Evolutionary conservation across 768 basidiomycete genomes (phyloP), one percentile per base, ranked within the genome.

Genomic region (Tubosaeta sp.): DNA sequence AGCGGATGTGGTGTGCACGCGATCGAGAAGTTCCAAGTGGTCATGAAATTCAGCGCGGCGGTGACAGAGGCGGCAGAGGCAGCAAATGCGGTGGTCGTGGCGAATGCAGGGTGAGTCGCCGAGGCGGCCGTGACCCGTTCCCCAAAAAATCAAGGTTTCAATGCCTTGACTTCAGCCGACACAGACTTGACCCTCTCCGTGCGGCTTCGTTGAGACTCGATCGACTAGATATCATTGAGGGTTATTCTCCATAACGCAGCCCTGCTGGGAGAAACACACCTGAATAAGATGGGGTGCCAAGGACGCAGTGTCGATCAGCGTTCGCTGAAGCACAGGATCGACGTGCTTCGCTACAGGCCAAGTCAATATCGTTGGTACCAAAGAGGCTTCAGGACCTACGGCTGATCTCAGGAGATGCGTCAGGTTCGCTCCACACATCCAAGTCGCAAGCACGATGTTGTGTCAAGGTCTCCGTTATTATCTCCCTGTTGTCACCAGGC

Each of bases 141-240:
- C 30, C n/a, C n/a, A n/a, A 71, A 9, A 43, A 34, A 32, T 76
- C 64, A 82, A 31, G 70, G 63, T 55, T 76, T 80, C 53, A 82
- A 53, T 7, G 72, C 66, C 53, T 79, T 83, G 27, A 82, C 69
- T 52, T 86, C 80, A 31, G 63, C 65, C 5, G 73, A 70, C 6
- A 77, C 77, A 9, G 59, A 60, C 57, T 73, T 75, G 3, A 80
- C 68, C 48, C 75, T 69, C 47, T 73, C 66, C 16, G 76, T 71
- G 32, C 85, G 79, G 62, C 78, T 77, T 48, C 71, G 68, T 56
- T 86, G 83, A 42, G 67, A 67, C 14, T 71, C 67, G 30, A 79
- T 69, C 11, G 66, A 70, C 83, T 84, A 42, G 4, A 27, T 27
- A 27, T 8, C 25, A 8, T 27, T 27, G 8, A 27, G 8, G 25